Conservation (phyloP, 331 rosid species). For the Prunus yedoensis region DNA sequence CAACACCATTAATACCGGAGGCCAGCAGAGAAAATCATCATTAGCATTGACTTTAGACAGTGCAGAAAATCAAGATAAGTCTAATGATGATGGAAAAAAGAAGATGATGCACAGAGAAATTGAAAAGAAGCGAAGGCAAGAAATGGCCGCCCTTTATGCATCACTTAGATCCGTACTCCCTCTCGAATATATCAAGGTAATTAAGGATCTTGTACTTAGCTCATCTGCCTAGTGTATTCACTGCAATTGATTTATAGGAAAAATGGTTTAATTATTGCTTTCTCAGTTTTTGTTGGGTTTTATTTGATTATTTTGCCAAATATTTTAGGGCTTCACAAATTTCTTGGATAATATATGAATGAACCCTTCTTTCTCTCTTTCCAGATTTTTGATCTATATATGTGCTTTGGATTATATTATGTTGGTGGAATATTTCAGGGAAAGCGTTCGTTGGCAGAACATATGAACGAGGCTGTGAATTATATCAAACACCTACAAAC, state of each 20-base stretch:
- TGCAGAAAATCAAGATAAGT: background rate
- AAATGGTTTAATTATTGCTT: background rate
- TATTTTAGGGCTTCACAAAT: no score
- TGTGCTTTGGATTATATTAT: background rate
- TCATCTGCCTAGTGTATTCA: background rate
- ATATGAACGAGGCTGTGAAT: conserved; percentile 53
- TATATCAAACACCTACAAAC: conserved; percentile 40
- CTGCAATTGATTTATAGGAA: background rate
- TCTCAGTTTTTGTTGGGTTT: background rate
- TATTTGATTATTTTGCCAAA: background rate
- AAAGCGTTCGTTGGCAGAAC: conserved; percentile 58
- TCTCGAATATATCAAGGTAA: conserved; percentile 58
- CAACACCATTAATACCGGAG: background rate
- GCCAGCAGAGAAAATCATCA: background rate
- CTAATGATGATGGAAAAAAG: conserved; percentile 7
- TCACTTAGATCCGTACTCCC: conserved; percentile 70
- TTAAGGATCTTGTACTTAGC: background rate
- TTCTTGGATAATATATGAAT: background rate
- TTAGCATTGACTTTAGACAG: background rate
- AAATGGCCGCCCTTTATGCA: conserved; percentile 53
- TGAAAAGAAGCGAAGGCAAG: conserved; percentile 72
- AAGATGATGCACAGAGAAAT: conserved; percentile 55
- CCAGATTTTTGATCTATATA: background rate
- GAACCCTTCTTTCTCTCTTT: no score
- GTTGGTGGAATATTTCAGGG: conserved; percentile 39